Conservation (phyloP, 129 eudicot genomes). For the Chrysanthemum lavandulifolium region DNA sequence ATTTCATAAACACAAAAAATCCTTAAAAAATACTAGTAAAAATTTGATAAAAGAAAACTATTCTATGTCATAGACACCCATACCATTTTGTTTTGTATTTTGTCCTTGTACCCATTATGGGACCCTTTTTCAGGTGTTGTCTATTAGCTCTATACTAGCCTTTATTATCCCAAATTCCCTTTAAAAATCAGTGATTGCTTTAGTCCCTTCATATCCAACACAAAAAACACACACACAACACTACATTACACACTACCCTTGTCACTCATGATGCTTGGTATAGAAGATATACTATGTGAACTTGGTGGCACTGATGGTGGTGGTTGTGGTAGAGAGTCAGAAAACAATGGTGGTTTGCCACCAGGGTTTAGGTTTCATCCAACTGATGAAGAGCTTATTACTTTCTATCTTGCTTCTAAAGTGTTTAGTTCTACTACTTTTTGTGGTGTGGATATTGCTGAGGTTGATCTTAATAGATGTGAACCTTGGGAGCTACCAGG, state of each 20-base stretch:
- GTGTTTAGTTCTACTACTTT: constrained; percentile 47
- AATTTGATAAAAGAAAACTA: background rate
- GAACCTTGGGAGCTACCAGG: constrained; percentile 87
- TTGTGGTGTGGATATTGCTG: constrained; percentile 52
- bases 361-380: constrained; percentile 97
- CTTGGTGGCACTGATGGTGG: constrained; percentile 34
- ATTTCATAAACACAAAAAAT: too few relatives aligned
- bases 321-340: constrained; percentile 37
- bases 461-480: constrained; percentile 67
- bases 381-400: constrained; percentile 88
- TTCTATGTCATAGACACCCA: background rate
- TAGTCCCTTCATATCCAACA: background rate
- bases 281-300: constrained; percentile 76
- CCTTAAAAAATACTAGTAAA: too few relatives aligned
- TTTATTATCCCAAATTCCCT: constrained; percentile 36
- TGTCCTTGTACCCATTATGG: constrained; percentile 19
- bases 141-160: constrained; percentile 22
- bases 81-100: constrained; percentile 8
- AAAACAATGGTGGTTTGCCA: constrained; percentile 51
- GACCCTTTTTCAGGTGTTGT: constrained; percentile 34
- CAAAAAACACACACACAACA: background rate
- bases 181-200: constrained; percentile 44
- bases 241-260: background rate
- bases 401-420: constrained; percentile 85
- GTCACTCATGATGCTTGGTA: constrained; percentile 47